Conservation (phyloP, 176 grass and related monocot species). For the Triticum dicoccoides region DNA sequence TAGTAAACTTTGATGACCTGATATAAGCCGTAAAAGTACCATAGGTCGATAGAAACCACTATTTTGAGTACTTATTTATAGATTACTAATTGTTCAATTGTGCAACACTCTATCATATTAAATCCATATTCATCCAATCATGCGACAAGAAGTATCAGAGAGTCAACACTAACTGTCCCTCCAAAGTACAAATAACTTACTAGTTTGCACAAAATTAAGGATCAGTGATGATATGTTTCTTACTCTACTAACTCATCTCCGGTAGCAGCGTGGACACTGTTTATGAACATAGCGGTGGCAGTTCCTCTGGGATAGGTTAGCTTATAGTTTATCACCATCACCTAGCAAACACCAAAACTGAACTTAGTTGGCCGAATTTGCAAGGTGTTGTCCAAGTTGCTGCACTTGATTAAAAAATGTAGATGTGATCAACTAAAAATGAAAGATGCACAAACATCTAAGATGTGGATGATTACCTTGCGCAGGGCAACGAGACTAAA, state of each 20-base stretch:
- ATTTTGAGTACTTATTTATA: neutral
- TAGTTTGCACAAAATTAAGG: neutral
- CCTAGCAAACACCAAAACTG: neutral
- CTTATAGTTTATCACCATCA: neutral
- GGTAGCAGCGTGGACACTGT: neutral
- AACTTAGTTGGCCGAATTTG: neutral
- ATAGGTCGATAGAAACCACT: neutral
- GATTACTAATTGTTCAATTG: neutral
- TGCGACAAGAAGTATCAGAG: neutral
- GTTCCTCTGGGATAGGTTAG: neutral
- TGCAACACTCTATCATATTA: neutral
- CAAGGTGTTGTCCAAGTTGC: too few species aligned
- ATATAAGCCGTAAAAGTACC: neutral
- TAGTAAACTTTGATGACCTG: neutral
- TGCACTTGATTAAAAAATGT: too few species aligned
- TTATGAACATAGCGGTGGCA: neutral
- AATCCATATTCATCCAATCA: neutral
- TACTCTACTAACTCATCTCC: neutral
- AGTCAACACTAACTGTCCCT: neutral
- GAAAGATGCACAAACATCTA: neutral
- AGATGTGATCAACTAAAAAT: neutral
- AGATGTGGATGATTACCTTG: neutral
- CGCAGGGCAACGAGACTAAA: neutral
- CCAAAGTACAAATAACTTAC: neutral
- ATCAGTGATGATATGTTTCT: neutral